phyloP scores from a whole-genome alignment of 139 green algal genomes.

The Chlorella sorokiniana region DNA sequence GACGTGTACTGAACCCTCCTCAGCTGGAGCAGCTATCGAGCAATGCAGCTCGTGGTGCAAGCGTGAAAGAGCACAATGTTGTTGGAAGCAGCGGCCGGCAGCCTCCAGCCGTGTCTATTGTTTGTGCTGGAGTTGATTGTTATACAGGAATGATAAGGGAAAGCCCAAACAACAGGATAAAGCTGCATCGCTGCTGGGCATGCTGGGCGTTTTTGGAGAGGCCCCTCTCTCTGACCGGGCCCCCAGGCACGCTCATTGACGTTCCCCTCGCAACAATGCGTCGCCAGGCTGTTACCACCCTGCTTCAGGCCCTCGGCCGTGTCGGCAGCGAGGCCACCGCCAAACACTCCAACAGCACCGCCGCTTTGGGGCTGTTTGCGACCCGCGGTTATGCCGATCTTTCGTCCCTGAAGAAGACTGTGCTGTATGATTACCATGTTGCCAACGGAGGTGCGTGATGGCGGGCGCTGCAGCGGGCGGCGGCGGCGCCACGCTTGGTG shows the following conservation, averaged over 20 bases:
- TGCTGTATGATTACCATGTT: slow-evolving; percentile 93
- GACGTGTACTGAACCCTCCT: neutral
- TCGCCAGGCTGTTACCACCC: neutral
- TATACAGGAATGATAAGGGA: too few species aligned
- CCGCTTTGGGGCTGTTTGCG: neutral
- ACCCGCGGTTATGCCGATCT: slow-evolving; percentile 66
- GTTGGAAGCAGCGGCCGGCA: too few species aligned
- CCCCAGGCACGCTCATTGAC: neutral
- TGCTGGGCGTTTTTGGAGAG: too few species aligned
- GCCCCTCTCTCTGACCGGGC: neutral
- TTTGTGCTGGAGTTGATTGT: too few species aligned
- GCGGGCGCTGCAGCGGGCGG: too few species aligned
- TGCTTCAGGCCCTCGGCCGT: neutral
- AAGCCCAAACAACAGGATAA: too few species aligned
- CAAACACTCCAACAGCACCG: neutral
- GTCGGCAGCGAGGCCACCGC: neutral
- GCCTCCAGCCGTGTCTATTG: too few species aligned
- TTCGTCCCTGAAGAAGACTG: slow-evolving; percentile 80
- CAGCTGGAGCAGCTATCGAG: neutral
- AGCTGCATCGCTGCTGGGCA: too few species aligned
- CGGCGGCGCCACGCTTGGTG: neutral
- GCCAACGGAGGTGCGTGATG: slow-evolving; percentile 69
- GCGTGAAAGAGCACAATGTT: too few species aligned
- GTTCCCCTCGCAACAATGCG: neutral
- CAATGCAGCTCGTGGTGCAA: too few species aligned